Base-by-base conservation (phyloP, 768 basidiomycete genomes). In the Sporobolomyces phaffii region DNA sequence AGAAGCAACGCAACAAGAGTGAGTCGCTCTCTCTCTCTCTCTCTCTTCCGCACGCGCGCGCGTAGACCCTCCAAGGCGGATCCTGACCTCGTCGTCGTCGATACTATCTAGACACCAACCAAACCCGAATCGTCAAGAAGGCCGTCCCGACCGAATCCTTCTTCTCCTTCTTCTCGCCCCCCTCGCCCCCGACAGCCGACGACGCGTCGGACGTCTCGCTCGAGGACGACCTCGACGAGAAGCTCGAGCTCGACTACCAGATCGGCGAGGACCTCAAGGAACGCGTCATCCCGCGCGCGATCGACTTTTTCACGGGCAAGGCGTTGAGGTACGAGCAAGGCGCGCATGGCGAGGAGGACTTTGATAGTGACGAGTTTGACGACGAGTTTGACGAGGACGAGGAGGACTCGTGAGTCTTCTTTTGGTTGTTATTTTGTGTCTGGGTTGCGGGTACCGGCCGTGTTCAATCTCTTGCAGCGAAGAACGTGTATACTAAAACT, bases 1-100 rank as follows among this genome's bases (percentile, higher is more conserved):
- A 94, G 84, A 97, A 96, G 82, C 94, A 98, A 80, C 83, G 94
- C 75, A 99, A 99, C 81, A 99, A 97, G 84, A 92, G 93, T 96
- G 75, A 62, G 84, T 80, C 29, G 20, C 2, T 33, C 24, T 38
- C 13, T 28, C 29, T 34, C 38, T 40, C n/a, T 17, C 29, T 7
- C 36, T 20, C 20, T 31, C 9, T 43, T 15, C 20, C 31, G n/a
- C 45, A n/a, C n/a, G n/a, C n/a, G n/a, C n/a, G n/a, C n/a, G n/a
- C n/a, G n/a, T n/a, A n/a, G n/a, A n/a, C n/a, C n/a, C n/a, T n/a
- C n/a, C n/a, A n/a, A n/a, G n/a, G n/a, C n/a, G n/a, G n/a, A n/a
- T n/a, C n/a, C n/a, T n/a, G n/a, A 40, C 18, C 41, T 50, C 50
- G 41, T 41, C 26, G 11, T 29, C 73, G 22, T 62, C 45, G 84